Conservation (phyloP, 306 rosid genomes). For the Leucaena leucocephala region DNA sequence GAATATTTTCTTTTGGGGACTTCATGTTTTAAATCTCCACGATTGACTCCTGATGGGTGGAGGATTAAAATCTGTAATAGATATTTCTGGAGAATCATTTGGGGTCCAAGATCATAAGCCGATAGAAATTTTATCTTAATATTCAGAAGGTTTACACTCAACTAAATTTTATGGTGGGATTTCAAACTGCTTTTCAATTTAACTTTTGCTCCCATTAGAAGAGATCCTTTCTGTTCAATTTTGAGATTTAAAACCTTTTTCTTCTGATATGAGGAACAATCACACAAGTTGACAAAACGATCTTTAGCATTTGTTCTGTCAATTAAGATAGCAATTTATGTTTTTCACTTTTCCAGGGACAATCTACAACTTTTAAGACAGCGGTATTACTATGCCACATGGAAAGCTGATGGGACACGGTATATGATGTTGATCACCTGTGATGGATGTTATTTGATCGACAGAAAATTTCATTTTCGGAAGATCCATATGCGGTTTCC, state of each 20-base stretch:
- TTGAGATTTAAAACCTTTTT: constrained; percentile 16
- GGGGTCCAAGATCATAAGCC: too few species aligned
- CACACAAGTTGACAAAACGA: background rate
- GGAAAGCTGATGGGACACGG: constrained; percentile 99
- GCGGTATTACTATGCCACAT: constrained; percentile 96
- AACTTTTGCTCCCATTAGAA: background rate
- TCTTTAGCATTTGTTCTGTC: constrained; percentile 19
- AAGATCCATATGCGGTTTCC: constrained; percentile 97
- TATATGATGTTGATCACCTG: constrained; percentile 89
- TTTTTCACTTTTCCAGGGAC: constrained; percentile 59
- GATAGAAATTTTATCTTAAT: too few species aligned
- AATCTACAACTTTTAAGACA: constrained; percentile 90
- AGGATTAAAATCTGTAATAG: constrained; percentile 13
- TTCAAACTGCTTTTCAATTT: constrained; percentile 16
- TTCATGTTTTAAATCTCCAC: constrained; percentile 4
- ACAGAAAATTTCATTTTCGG: constrained; percentile 79
- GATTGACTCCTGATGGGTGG: constrained; percentile 24
- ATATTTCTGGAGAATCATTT: constrained; percentile 2
- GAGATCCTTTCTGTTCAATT: background rate
- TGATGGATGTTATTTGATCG: constrained; percentile 94
- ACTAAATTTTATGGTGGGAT: background rate
- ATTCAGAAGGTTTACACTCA: too few species aligned
- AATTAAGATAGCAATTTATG: constrained; percentile 18
- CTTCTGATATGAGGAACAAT: background rate
- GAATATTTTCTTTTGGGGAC: constrained; percentile 17